phyloP scores from a whole-genome alignment of 2,329 filamentous ascomycete species.

The Verticillium alfalfae region DNA sequence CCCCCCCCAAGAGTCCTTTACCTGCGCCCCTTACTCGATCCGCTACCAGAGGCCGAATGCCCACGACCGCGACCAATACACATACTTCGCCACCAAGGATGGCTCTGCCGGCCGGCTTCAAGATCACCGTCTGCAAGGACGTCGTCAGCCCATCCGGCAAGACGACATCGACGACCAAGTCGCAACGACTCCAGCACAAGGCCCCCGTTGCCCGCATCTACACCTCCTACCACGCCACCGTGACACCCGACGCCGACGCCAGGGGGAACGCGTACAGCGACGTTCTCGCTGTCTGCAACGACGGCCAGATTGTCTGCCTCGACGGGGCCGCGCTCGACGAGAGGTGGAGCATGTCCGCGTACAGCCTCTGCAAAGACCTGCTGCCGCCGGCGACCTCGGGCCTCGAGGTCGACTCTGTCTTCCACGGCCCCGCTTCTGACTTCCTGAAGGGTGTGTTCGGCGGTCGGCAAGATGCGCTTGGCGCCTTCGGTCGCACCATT shows the following conservation, averaged over 20 bases:
- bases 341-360: conserved; percentile 40
- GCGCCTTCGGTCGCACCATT: conserved; percentile 42
- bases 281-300: conserved; percentile 51
- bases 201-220: conserved; percentile 37
- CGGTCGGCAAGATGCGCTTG: conserved; percentile 45
- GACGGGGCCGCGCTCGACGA: conserved; percentile 48
- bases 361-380: conserved; percentile 35
- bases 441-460: conserved; percentile 51
- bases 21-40: conserved; percentile 55
- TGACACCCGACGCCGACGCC: background rate
- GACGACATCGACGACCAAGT: conserved; percentile 43
- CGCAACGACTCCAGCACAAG: conserved; percentile 23
- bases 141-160: conserved; percentile 43
- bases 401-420: conserved; percentile 44
- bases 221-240: conserved; percentile 19
- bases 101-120: conserved; percentile 29
- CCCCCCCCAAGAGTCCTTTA: conserved; percentile 58
- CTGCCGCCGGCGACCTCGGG: conserved; percentile 21
- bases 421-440: conserved; percentile 38
- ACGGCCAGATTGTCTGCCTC: conserved; percentile 57
- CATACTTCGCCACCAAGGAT: conserved; percentile 51
- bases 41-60: conserved; percentile 42
- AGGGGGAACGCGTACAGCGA: conserved; percentile 15
- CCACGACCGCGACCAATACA: conserved; percentile 50
- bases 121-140: conserved; percentile 57